Evolutionary conservation across 208 protist species (phyloP), one percentile per base, ranked within the genome.

Genomic region (Leishmania martiniquensis): DNA sequence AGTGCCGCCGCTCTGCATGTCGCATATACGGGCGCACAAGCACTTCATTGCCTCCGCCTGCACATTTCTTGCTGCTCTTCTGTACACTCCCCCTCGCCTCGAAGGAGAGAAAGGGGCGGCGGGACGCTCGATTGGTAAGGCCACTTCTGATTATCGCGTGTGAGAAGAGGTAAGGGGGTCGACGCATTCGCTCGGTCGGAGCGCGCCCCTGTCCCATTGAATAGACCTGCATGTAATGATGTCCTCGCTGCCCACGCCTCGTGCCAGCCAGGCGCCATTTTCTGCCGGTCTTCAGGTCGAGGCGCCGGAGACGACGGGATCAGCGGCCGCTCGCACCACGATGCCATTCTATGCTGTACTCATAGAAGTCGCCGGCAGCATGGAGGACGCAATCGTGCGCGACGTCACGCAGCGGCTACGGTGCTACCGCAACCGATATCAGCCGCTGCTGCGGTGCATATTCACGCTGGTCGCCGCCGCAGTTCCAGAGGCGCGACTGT

Each of bases 381-480:
- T 94, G 67, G 81, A 89, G 54, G 89, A 94, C 76, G 51, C 62
- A 0, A 52, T 72, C 0, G 84, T 87, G 22, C 54, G 69, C 12
- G 86, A 83, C 2, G 59, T 92, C 6, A 75, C 77, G 34, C 75
- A 71, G 49, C 84, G 82, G 4, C 80, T 96, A 62, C 92, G 87
- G 39, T 66, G 84, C 68, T 87, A 90, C 66, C 90, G 85, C 75
- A 92, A 90, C 54, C 88, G 92, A 13, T 96, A 96, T 69, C 55
- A 62, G 4, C 85, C 85, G 32, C 82, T 93, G 51, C 68, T 96
- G 80, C 87, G 92, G 32, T 75, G 90, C n/a, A 84, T 88, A 32
- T 77, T 85, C 39, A 92, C 90, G 22, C 73, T 93, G 15, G 75
- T 92, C 44, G 73, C 85, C 22, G 76, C 82, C 5, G 37, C 70